Evolutionary conservation across 805 yeast species (phyloP), one percentile per base, ranked within the genome.

Genomic region (Starmerella geochares): DNA sequence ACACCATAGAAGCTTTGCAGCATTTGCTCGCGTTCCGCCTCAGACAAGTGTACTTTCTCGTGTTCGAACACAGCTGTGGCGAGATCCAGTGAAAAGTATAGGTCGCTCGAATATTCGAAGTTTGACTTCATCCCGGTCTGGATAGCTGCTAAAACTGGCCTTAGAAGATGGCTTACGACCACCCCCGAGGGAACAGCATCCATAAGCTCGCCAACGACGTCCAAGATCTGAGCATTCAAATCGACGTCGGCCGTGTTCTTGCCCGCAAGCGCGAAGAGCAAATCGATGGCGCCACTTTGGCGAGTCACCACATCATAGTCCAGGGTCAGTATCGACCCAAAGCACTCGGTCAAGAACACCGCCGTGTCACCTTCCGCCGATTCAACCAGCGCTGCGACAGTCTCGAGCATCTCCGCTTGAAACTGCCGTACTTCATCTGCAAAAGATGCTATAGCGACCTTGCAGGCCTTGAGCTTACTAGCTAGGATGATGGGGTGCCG

Each of bases 281-380:
- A 62, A 32, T 73, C 72, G 5, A 84, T 68, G 7, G 74, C 70
- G 1, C 66, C 61, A 31, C 68, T 61, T 16, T 63, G 31, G 39
- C 62, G 48, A 6, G 60, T 56, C 3, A 71, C 65, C 1, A 59
- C 54, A 8, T 56, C 59, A 46, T 68, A 69, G 52, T 73, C 70
- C 8, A 81, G 70, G 43, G 71, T 70, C 35, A 83, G 74, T 1
- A 80, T 75, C 2, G 74, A 71, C 1, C 79, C 71, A n/a, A 84
- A 64, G 0, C 83, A 75, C 61, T 87, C 95, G 11, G 84, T 72
- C 37, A 88, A 65, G 42, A 83, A 71, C 1, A 87, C 76, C 31
- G 83, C 78, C 0, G 95, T 76, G 59, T 88, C 97, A 41, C 86
- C 95, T 40, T 79, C 83, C 0, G 92, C 76, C 1, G 77, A 81